These are phyloP conservation scores for Serendipita indica DNA, from an alignment of 768 basidiomycete genomes.

Conservation along the genomic window DNA sequence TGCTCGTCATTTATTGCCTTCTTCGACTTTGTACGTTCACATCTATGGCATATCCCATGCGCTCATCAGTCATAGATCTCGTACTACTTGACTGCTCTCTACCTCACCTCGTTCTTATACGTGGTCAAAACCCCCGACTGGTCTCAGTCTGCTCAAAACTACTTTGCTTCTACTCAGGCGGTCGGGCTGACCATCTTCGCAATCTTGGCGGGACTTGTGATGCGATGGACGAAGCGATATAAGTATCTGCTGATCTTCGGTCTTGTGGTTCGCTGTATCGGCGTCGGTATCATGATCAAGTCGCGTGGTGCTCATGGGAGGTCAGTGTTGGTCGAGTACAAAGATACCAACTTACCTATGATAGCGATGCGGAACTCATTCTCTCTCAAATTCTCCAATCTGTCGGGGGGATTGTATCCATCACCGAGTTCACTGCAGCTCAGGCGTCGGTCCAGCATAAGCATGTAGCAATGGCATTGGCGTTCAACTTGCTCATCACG, in stretches of 20 bases:
- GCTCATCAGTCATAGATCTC: no score
- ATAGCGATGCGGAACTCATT: constrained; percentile 30
- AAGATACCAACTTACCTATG: no score
- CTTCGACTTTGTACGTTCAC: constrained; percentile 49
- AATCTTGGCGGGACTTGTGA: constrained; percentile 40
- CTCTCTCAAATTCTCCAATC: constrained; percentile 60
- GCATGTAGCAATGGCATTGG: constrained; percentile 54
- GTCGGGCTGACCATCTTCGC: constrained; percentile 49
- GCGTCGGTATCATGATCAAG: constrained; percentile 57
- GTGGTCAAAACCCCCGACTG: not conserved
- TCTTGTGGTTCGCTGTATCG: constrained; percentile 44
- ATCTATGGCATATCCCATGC: no score
- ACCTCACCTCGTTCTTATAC: constrained; percentile 55
- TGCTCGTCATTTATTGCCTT: constrained; percentile 45
- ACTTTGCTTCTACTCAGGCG: constrained; percentile 48
- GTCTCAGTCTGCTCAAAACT: constrained; percentile 39
- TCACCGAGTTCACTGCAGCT: constrained; percentile 41
- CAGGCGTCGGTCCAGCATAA: constrained; percentile 50
- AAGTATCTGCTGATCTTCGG: constrained; percentile 44
- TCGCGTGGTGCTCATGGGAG: constrained; percentile 43
- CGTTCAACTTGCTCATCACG: constrained; percentile 48
- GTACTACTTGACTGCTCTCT: constrained; percentile 55
- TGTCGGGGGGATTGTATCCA: constrained; percentile 51
- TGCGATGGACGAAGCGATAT: constrained; percentile 39
- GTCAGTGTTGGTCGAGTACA: not conserved